Percentiles rank a stretch among this genome's conserved stretches.
Evolutionary conservation across 441 rosid species (phyloP).

Genomic region (Pelargonium australe): DNA sequence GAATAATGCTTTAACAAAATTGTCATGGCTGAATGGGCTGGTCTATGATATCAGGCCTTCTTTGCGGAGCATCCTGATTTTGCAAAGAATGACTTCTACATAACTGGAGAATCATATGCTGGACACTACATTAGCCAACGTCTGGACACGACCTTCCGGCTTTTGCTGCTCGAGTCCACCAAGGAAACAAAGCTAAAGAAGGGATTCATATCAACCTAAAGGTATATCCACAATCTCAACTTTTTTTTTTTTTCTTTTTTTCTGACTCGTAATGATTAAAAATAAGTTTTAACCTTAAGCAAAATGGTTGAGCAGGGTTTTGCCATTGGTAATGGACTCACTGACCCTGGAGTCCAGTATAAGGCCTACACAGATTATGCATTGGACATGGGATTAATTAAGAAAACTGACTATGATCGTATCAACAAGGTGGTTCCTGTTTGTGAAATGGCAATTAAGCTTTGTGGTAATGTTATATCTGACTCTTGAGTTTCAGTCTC

Average conservation of each 20-base stretch:
- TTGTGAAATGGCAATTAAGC: slow-evolving; percentile 76
- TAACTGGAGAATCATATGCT: slow-evolving; percentile 96
- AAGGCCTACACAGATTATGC: slow-evolving; percentile 93
- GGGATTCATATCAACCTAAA: slow-evolving; percentile 82
- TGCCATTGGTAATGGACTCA: slow-evolving; percentile 95
- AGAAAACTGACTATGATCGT: slow-evolving; percentile 44
- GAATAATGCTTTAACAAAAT: not conserved
- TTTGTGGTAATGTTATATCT: slow-evolving; percentile 59
- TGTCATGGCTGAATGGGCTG: slow-evolving; percentile 10
- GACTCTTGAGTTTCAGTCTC: slow-evolving; percentile 2
- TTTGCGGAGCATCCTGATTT: slow-evolving; percentile 78
- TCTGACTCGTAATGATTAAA: slow-evolving; percentile 5
- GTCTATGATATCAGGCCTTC: slow-evolving; percentile 55
- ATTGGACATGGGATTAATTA: slow-evolving; percentile 67
- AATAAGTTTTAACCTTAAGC: slow-evolving; percentile 8
- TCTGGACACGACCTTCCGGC: too few species aligned
- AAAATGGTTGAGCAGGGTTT: slow-evolving; percentile 57
- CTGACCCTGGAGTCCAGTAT: slow-evolving; percentile 84
- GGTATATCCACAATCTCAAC: slow-evolving; percentile 33
- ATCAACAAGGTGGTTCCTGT: slow-evolving; percentile 70
- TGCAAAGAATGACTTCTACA: slow-evolving; percentile 69
- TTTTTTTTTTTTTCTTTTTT: not conserved
- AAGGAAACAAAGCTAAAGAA: slow-evolving; percentile 82
- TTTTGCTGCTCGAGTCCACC: slow-evolving; percentile 82
- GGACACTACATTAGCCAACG: slow-evolving; percentile 94